Conservation (phyloP, 2,329 filamentous ascomycete species). For the Dryadomyces sulphureus region DNA sequence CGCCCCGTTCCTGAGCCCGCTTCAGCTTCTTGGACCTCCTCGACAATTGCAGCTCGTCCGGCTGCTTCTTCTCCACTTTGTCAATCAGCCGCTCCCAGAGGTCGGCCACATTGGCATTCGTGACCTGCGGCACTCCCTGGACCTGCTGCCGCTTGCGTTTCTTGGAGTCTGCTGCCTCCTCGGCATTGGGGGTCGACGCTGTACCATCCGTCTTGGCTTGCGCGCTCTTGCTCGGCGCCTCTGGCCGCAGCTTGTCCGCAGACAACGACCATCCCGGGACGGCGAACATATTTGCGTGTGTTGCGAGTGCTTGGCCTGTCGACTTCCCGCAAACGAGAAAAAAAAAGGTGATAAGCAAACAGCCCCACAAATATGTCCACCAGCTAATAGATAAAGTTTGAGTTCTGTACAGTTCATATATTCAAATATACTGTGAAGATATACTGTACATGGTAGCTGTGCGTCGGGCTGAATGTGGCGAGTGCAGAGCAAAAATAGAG, state of each 20-base stretch:
- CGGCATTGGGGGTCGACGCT: conserved; percentile 14
- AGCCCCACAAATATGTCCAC: not conserved
- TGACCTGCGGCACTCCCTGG: conserved; percentile 30
- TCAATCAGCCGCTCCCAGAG: conserved; percentile 73
- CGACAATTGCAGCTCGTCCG: not conserved
- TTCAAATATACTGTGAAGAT: no score
- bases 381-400: not conserved
- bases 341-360: not conserved
- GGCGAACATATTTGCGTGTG: conserved; percentile 56
- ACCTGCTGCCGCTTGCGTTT: conserved; percentile 47
- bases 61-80: conserved; percentile 21
- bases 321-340: not conserved
- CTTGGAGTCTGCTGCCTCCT: conserved; percentile 20
- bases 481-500: not conserved
- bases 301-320: not conserved
- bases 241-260: conserved; percentile 54
- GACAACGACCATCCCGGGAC: conserved; percentile 87
- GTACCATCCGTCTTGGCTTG: not conserved
- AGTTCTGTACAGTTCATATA: no score
- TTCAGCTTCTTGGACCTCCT: conserved; percentile 13
- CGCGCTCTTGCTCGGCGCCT: conserved; percentile 27
- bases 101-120: conserved; percentile 55
- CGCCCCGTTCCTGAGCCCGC: conserved; percentile 9
- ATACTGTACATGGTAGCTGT: no score
- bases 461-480: no score